These are phyloP conservation scores for Pseudotulostoma volvatum DNA, from an alignment of 495 filamentous ascomycete genomes.

Conservation along the genomic window DNA sequence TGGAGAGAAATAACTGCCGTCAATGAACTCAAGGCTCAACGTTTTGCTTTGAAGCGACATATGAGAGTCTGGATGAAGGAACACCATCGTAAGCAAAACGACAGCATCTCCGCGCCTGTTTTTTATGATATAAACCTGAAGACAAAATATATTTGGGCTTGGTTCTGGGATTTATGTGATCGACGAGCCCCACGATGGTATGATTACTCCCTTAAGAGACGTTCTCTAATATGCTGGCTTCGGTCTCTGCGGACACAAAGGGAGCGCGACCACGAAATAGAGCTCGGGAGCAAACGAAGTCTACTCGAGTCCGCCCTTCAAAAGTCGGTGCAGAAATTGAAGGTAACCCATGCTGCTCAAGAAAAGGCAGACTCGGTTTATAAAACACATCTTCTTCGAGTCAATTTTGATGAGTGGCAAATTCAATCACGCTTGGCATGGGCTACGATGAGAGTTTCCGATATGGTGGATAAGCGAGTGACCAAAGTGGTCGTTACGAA, in stretches of 20 bases:
- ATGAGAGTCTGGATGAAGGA: slow-evolving; percentile 39
- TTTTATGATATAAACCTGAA: slow-evolving; percentile 26
- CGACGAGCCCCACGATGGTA: slow-evolving; percentile 37
- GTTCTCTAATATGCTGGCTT: slow-evolving; percentile 30
- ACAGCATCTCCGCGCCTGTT: slow-evolving; percentile 25
- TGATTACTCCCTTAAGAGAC: slow-evolving; percentile 29
- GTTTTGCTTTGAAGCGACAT: slow-evolving; percentile 41
- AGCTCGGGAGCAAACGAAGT: slow-evolving; percentile 13
- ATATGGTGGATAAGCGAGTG: slow-evolving; percentile 32
- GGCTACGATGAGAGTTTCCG: slow-evolving; percentile 26
- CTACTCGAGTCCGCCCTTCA: slow-evolving; percentile 15
- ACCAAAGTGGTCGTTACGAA: slow-evolving; percentile 29
- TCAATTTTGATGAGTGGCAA: slow-evolving; percentile 23
- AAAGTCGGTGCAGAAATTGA: slow-evolving; percentile 18
- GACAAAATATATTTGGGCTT: slow-evolving; percentile 28
- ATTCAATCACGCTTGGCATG: slow-evolving; percentile 31
- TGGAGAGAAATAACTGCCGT: slow-evolving; percentile 61
- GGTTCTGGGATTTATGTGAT: slow-evolving; percentile 40
- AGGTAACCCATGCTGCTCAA: slow-evolving; percentile 13
- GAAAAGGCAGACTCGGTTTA: slow-evolving; percentile 19
- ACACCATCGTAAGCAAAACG: slow-evolving; percentile 15
- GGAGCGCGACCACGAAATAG: slow-evolving; percentile 27
- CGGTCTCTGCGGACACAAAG: slow-evolving; percentile 26
- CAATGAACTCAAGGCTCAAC: slow-evolving; percentile 49
- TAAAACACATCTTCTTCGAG: slow-evolving; percentile 15